Base-by-base conservation (phyloP, 2,329 filamentous ascomycete genomes). In the Aspergillus glaucus region DNA sequence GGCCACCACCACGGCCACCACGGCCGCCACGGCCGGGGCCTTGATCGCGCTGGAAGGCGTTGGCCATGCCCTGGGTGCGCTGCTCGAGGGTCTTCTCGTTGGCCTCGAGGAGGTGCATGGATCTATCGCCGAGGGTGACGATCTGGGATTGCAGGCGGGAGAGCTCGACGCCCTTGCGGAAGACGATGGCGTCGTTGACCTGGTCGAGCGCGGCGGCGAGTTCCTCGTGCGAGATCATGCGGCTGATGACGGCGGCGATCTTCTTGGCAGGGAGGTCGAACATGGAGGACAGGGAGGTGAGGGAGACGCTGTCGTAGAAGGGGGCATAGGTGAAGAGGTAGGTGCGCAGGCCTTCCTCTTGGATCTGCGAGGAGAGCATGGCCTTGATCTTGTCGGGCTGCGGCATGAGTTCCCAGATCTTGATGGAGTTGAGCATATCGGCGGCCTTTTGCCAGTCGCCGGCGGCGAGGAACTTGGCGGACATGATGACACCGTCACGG, bases 201-300 rank as follows among this genome's bases (percentile, higher is more conserved):
- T 98, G 93, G 77, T 98, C 94, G 24, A 98, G 83, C 34, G 93
- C 94, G 40, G 93, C 93, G 8, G 88, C 88, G 44, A 98, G 85
- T 73, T 98, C 93, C 74, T 98, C 93, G 77, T 98, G 93, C 63
- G 90, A 95, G 71, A 98, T 97, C 93, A 98, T 98, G 79, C 95
- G 95, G 80, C 89, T 95, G 64, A 98, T 84, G 48, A 98, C 85
- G 32, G 93, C 90, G n/a, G 87, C 79, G 45, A 96, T 91, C 80
- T 97, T 97, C 75, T 86, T 82, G 60, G 86, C 77, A 49, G 91
- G 81, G 21, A 98, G 85, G 74, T 98, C 93, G 71, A 98, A 98
- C 93, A 98, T 98, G 58, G 77, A 78, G 54, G 89, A 86, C 52
- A 98, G 80, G 21, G 91, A 94, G 58, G 82, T 79, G 60, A 96